Evolutionary conservation across 768 basidiomycete species (phyloP), one percentile per base, ranked within the genome.

Genomic region (Holtermanniella nyarrowii): DNA sequence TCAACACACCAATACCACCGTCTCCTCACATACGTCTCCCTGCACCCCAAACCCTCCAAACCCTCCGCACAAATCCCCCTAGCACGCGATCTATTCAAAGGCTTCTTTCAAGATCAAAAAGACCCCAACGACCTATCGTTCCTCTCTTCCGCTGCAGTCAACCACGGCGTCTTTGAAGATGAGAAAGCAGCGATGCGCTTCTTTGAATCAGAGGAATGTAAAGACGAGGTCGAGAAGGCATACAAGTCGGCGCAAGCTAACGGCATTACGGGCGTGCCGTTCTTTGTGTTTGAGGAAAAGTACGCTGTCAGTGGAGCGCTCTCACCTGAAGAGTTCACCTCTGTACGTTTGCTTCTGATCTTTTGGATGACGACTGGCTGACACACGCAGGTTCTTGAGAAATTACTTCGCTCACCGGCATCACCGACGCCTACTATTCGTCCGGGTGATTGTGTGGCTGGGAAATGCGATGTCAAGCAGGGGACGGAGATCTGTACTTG

Each of bases 231-330:
- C 1, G 73, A 81, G 54, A 72, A 74, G 10, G 79, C 82, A 72
- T 81, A 81, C 60, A 74, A 76, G 7, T 77, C 79, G 44, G 83
- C 83, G 39, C 78, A 80, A 49, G 72, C 74, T 40, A 78, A 81
- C 50, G 85, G 85, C 16, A 79, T 88, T 46, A 81, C 79, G 4
- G 85, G 86, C 37, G 84, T 88, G 2, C 86, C 86, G 5, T 80
- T 86, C 74, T 82, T 80, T 23, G 79, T 88, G 61, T 82, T 88
- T 58, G 81, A 86, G 65, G 78, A 80, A 12, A 82, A 82, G 63
- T 88, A 83, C 82, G 84, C 81, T 4, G 77, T 86, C 23, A 81
- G 78, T 46, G 85, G 85, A 7, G 82, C 81, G 10, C 85, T 86
- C 69, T 78, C 79, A 3, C 76, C 81, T 42, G 84, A 85, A 40